Evolutionary conservation across 2,329 filamentous ascomycete genomes (phyloP), one percentile per base, ranked within the genome.

Genomic region (Didymella pomorum): DNA sequence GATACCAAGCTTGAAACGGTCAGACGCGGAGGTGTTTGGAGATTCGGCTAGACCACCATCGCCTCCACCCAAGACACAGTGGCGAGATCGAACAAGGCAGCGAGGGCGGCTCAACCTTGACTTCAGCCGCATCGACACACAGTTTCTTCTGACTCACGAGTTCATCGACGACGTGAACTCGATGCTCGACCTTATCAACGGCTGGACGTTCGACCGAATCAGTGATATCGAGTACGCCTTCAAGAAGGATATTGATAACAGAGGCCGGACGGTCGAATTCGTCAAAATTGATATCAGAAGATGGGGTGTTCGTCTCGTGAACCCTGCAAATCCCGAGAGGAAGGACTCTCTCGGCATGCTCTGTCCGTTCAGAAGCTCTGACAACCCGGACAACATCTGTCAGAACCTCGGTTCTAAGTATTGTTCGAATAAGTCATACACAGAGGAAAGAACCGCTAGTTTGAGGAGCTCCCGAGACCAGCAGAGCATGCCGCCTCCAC

Each of bases 81-180:
- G 56, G 56, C 56, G 53, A 28, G 12, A 45, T 2, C 20, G 41
- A 23, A 23, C 39, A 18, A 50, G 47, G 16, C 28, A 47, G 9
- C 46, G 50, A 41, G 37, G n/a, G 11, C n/a, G 7, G 12, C 41
- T 52, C 10, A 58, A 58, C 7, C 8, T 39, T 5, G 48, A 48
- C 11, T 12, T 25, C n/a, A 46, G 42, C 25, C 59, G 62, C 21
- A 62, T 62, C 5, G 29, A 58, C 12, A 53, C 56, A 2, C 46
- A 62, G 1, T 64, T 48, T 25, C 42, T 64, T 2, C 25, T 64
- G 11, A 21, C 11, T 3, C 12, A 25, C 16, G 44, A 60, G 8
- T 57, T 64, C 29, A 33, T 64, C 3, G 31, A 62, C 26, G 59
- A 64, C 12, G 41, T 60, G 26, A 64, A 64, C 23, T n/a, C 37